Evolutionary conservation across 2,329 filamentous ascomycete species (phyloP), one percentile per base, ranked within the genome.

Genomic region (Fusarium sp.): DNA sequence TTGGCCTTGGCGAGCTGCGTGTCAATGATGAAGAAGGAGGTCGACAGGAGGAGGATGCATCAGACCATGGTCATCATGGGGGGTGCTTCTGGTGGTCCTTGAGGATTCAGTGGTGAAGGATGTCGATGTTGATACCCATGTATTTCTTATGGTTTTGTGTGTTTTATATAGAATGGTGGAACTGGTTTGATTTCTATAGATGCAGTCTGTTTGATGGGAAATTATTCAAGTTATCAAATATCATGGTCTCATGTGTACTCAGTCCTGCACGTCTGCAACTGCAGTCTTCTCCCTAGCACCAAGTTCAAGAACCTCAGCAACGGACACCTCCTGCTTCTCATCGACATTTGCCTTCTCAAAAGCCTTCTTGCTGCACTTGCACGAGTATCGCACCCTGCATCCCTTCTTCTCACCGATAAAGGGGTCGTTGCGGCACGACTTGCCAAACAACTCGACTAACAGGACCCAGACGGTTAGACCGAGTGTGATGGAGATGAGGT

Each of bases 1-100:
- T 71, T 92, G 22, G 84, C 88, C 11, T 84, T 92, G 20, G 85
- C 87, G 50, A 91, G 88, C 18, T 90, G 87, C 67, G 74, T 92
- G 65, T 80, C 87, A 18, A 91, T 93, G 90, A 79, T 92, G 74
- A 92, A 92, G 86, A 90, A 88, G 81, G 91, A 92, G 84, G 83
- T 91, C 59, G 91, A 92, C 79, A 83, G 90, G 48, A 83, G 89
- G 72, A 84, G 89, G 67, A 78, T 84, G 68, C 80, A 87, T 59
- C 89, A 92, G 83, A 80, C 86, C 52, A 84, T 85, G 66, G 81
- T 85, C 5, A 84, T 90, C 63, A 82, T 76, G 41, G 81, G 73
- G 13, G 82, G 65, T 56, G 80, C 69, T 58, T 64, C 50, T 27
- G 67, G 71, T 52, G 74, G 71, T 2, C 5, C 60, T 11, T 75